phyloP scores from a whole-genome alignment of 1,139 yeast genomes.

The Kluyveromyces sp. region DNA sequence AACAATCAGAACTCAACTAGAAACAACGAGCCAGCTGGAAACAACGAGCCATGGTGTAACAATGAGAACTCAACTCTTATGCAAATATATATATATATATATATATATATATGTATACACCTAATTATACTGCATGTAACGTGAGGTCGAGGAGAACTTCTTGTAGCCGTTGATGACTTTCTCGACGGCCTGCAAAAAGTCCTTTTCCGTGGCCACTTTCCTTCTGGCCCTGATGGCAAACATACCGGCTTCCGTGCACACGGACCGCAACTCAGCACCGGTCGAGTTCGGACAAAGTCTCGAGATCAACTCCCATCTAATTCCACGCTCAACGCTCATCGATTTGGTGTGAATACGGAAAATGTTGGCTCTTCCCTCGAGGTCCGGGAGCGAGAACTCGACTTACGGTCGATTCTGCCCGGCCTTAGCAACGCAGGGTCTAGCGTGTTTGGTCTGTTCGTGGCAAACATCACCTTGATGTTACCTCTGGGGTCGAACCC shows the following conservation, averaged over 20 bases:
- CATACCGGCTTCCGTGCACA: constrained; percentile 98
- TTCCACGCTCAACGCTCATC: constrained; percentile 94
- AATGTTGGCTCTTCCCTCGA: constrained; percentile 95
- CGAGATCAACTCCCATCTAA: constrained; percentile 96
- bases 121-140: constrained; percentile 93
- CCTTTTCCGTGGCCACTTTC: constrained; percentile 96
- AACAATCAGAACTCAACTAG: background rate
- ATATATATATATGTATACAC: too few relatives aligned
- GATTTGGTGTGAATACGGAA: constrained; percentile 95
- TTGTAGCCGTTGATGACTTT: constrained; percentile 97
- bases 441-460: constrained; percentile 93
- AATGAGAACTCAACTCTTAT: background rate
- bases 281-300: constrained; percentile 96
- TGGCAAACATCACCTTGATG: constrained; percentile 98
- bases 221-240: constrained; percentile 97
- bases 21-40: too few relatives aligned
- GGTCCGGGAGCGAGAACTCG: constrained; percentile 90
- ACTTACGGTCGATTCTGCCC: constrained; percentile 98
- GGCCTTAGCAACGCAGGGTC: constrained; percentile 98
- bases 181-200: constrained; percentile 92
- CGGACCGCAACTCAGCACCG: constrained; percentile 95
- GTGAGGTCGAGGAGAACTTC: constrained; percentile 93
- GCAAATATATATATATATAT: background rate
- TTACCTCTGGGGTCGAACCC: constrained; percentile 98
- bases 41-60: too few relatives aligned